These are phyloP conservation scores for Yarrowia sp. DNA, from an alignment of 805 yeast genomes.

Conservation along the genomic window DNA sequence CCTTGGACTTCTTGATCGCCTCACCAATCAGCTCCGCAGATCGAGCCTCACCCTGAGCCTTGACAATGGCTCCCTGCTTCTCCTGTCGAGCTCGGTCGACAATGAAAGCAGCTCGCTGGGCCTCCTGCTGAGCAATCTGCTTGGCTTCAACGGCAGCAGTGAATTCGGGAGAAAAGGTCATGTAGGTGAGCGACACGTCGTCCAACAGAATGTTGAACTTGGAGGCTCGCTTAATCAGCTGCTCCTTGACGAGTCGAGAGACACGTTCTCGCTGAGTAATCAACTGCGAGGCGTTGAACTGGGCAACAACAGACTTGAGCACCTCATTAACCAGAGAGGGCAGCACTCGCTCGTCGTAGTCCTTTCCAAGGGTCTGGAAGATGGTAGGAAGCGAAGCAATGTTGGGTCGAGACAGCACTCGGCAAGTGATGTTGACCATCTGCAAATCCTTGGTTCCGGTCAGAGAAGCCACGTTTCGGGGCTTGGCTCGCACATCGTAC, in stretches of 20 bases:
- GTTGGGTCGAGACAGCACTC: conserved; percentile 90
- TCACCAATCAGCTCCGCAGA: conserved; percentile 98
- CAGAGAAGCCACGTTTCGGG: conserved; percentile 90
- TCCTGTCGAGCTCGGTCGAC: conserved; percentile 98
- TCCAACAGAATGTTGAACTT: conserved; percentile 85
- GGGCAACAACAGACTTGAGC: conserved; percentile 94
- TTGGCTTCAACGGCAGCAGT: conserved; percentile 97
- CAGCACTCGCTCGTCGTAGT: conserved; percentile 93
- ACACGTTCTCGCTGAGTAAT: conserved; percentile 99
- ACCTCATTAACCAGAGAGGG: conserved; percentile 98
- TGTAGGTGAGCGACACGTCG: conserved; percentile 92
- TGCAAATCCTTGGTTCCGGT: conserved; percentile 98
- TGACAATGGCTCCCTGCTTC: conserved; percentile 94
- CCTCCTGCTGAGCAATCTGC: conserved; percentile 99
- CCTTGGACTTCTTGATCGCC: conserved; percentile 93
- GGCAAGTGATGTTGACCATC: conserved; percentile 98
- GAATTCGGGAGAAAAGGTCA: conserved; percentile 98
- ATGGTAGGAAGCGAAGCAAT: conserved; percentile 74
- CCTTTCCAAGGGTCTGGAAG: conserved; percentile 88
- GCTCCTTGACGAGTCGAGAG: conserved; percentile 85
- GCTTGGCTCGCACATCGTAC: conserved; percentile 95
- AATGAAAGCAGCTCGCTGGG: conserved; percentile 95
- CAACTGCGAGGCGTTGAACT: conserved; percentile 95
- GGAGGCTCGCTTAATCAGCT: conserved; percentile 83
- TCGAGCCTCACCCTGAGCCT: conserved; percentile 97